phyloP scores from a whole-genome alignment of 1,284 basidiomycete genomes.

The Ceratobasidium sp. region DNA sequence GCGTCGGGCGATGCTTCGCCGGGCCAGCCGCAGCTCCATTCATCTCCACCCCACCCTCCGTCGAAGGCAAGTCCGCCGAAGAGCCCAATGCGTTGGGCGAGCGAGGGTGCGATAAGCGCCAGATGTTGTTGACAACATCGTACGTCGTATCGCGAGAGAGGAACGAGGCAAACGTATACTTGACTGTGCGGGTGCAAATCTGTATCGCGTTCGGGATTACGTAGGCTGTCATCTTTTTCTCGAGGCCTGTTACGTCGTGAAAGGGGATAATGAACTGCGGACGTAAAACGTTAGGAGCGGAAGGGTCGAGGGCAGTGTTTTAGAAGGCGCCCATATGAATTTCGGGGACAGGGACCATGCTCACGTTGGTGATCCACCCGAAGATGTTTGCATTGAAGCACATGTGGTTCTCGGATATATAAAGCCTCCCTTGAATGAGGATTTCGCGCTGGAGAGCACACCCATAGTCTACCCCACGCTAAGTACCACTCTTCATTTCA shows the following conservation, averaged over 20 bases:
- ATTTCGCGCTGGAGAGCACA: slow-evolving; percentile 97
- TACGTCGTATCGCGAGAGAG: slow-evolving; percentile 94
- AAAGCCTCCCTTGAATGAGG: slow-evolving; percentile 92
- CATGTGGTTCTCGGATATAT: slow-evolving; percentile 97
- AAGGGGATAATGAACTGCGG: slow-evolving; percentile 94
- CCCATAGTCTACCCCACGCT: slow-evolving; percentile 79
- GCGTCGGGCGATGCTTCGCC: slow-evolving; percentile 59
- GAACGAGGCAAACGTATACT: slow-evolving; percentile 96
- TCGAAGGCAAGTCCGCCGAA: no score
- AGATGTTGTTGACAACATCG: slow-evolving; percentile 84
- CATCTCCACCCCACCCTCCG: background rate
- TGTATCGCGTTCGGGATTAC: slow-evolving; percentile 98
- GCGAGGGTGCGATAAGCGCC: slow-evolving; percentile 8
- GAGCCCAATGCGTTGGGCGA: no score
- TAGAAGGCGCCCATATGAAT: no score
- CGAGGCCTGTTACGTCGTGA: slow-evolving; percentile 86
- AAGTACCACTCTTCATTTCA: no score
- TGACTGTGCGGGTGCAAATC: slow-evolving; percentile 80
- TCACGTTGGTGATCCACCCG: slow-evolving; percentile 95
- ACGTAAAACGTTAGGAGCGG: slow-evolving; percentile 66
- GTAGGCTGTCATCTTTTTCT: slow-evolving; percentile 98
- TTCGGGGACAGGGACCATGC: background rate
- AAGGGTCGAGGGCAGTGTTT: background rate
- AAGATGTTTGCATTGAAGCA: slow-evolving; percentile 99
- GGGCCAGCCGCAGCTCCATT: no score